Base-by-base conservation (phyloP, 192 early-diverging fungal species). In the Backusella sp. region DNA sequence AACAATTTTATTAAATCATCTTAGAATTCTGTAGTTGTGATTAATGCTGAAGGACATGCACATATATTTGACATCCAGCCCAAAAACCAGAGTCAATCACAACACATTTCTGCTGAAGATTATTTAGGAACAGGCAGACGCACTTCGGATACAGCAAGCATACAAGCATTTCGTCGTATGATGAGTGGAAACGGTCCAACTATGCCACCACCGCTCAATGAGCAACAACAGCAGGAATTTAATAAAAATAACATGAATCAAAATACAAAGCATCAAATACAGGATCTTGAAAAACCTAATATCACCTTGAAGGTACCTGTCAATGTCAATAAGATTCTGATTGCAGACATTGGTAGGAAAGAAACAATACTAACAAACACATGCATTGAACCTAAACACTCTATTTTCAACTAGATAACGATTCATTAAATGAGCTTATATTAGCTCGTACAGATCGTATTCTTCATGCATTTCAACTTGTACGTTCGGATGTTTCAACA, bases 401-500 rank as follows among this genome's bases (percentile, higher is more conserved):
- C 70, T 73, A 66, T 68, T 65, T 36, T 15, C 67, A 39, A 65
- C 28, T 75, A 87, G 88, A 89, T 74, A 85, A 84, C 9, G 88
- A 89, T 77, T 82, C 81, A 17, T 49, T 83, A 39, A 89, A 89
- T 35, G 88, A 89, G 42, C 76, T 89, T 28, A 79, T 89, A 14
- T 68, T 89, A 36, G 88, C 86, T 3, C 84, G 88, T 26, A 89
- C 88, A 23, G 88, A 89, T 74, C 81, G 86, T 3, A 86, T 89
- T 32, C 49, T 89, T 41, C 86, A 89, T 68, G 80, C 85, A 3
- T 86, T 86, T 59, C 66, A 80, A 41, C 74, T 88, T 4, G 68
- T 71, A 9, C 34, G 35, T 35, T 44, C 78, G 15, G 80, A 86
- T 41, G 49, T 42, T 0, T 66, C 56, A 23, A 77, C 75, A 36